phyloP scores from a whole-genome alignment of 352 stramenopile genomes.

The Saprolegnia diclina region DNA sequence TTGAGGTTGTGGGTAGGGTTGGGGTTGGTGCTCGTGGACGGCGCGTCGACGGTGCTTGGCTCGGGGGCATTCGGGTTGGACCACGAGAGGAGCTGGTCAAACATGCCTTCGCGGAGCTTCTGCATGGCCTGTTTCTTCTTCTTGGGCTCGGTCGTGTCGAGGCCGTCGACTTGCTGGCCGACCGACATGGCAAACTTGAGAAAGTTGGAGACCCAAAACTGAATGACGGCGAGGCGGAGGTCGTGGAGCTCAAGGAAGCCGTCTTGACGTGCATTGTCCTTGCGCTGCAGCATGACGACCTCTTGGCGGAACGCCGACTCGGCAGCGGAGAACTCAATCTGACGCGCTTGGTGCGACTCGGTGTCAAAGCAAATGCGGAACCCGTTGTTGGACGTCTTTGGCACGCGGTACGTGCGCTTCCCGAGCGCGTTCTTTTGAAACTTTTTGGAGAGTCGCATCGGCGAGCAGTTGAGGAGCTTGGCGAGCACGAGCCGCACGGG shows the following conservation, averaged over 20 bases:
- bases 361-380: constrained; percentile 53
- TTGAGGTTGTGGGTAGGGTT: background rate
- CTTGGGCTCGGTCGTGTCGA: constrained; percentile 75
- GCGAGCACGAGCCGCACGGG: constrained; percentile 75
- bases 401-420: constrained; percentile 78
- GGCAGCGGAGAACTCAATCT: constrained; percentile 63
- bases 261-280: constrained; percentile 79
- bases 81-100: constrained; percentile 67
- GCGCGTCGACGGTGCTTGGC: background rate
- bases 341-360: constrained; percentile 52
- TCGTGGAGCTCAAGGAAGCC: constrained; percentile 64
- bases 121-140: constrained; percentile 76
- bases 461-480: constrained; percentile 84
- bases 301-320: constrained; percentile 77
- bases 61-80: constrained; percentile 25
- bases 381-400: constrained; percentile 51
- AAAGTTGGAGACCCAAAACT: constrained; percentile 84
- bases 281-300: constrained; percentile 70
- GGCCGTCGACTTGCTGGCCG: constrained; percentile 59
- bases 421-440: constrained; percentile 85
- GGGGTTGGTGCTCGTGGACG: constrained; percentile 30
- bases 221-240: constrained; percentile 65
- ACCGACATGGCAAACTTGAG: constrained; percentile 75
- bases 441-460: constrained; percentile 86
- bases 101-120: constrained; percentile 70